Percentiles rank a stretch among this genome's conserved stretches.
Evolutionary conservation across 192 early-diverging fungal genomes (phyloP).

Genomic region (Entomortierella parvispora): DNA sequence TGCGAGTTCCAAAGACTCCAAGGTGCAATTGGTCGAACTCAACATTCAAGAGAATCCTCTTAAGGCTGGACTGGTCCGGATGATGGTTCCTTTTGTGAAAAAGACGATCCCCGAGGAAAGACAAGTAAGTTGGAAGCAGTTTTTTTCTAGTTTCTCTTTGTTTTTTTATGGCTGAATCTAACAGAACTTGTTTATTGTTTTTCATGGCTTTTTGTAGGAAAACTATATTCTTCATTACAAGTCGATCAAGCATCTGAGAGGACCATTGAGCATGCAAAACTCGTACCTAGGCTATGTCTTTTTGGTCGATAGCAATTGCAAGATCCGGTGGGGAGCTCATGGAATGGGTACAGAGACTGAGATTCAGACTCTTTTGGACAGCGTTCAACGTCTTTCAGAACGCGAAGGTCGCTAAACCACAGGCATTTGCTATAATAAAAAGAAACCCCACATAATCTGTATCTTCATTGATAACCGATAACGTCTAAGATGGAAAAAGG

Average conservation of each 20-base stretch:
- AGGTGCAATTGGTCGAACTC: slow-evolving; percentile 62
- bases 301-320: slow-evolving; percentile 64
- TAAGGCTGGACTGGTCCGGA: slow-evolving; percentile 57
- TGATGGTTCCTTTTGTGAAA: slow-evolving; percentile 61
- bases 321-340: slow-evolving; percentile 68
- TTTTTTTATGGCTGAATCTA: background rate
- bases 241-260: slow-evolving; percentile 56
- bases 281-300: slow-evolving; percentile 66
- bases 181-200: background rate
- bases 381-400: slow-evolving; percentile 1
- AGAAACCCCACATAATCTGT: too few relatives aligned
- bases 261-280: slow-evolving; percentile 63
- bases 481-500: too few relatives aligned
- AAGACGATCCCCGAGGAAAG: slow-evolving; percentile 52
- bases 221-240: slow-evolving; percentile 62
- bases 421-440: too few relatives aligned
- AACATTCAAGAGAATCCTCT: slow-evolving; percentile 66
- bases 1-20: slow-evolving; percentile 2
- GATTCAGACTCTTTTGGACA: slow-evolving; percentile 24
- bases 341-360: slow-evolving; percentile 54
- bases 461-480: too few relatives aligned
- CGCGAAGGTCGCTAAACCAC: background rate
- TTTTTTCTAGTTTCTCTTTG: background rate
- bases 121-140: slow-evolving; percentile 52
- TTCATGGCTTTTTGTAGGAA: slow-evolving; percentile 21